Percentiles rank a stretch among this genome's conserved stretches.
Conservation (phyloP, 768 basidiomycete genomes). For the Rhodotorula babjevae region DNA sequence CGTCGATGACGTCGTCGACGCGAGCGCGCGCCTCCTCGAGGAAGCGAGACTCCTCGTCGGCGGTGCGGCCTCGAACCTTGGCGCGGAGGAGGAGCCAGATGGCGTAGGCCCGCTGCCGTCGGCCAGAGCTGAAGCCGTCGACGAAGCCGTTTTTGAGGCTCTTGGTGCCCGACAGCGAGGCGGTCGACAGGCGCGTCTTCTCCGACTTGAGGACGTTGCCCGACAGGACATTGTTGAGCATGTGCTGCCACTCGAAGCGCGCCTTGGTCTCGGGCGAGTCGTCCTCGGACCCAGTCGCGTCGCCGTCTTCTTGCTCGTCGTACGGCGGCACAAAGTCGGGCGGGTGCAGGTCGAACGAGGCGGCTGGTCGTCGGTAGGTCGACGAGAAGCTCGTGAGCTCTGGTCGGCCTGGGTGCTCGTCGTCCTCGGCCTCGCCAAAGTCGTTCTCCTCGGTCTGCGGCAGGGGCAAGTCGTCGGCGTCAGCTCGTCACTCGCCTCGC, state of each 20-base stretch:
- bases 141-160: constrained; percentile 51
- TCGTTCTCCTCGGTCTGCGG: constrained; percentile 11
- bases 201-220: constrained; percentile 94
- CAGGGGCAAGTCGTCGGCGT: neutral
- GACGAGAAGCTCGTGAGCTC: neutral
- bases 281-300: constrained; percentile 12
- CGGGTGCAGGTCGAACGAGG: constrained; percentile 33
- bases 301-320: neutral
- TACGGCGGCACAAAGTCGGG: constrained; percentile 8
- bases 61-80: constrained; percentile 69
- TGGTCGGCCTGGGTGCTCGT: constrained; percentile 11
- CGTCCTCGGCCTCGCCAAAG: constrained; percentile 17
- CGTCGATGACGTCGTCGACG: constrained; percentile 77
- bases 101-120: constrained; percentile 54
- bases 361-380: constrained; percentile 25
- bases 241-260: constrained; percentile 88
- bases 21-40: constrained; percentile 78
- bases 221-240: constrained; percentile 85
- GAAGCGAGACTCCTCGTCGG: constrained; percentile 72
- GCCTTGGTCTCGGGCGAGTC: constrained; percentile 50
- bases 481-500: neutral
- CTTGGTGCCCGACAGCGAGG: constrained; percentile 61
- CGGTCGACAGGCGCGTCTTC: constrained; percentile 83
- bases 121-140: constrained; percentile 23
- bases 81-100: constrained; percentile 90